Percentiles rank a stretch among this genome's conserved stretches.
These are phyloP conservation scores for Didymella exigua DNA, from an alignment of 2,329 filamentous ascomycete genomes.

Conservation along the genomic window DNA sequence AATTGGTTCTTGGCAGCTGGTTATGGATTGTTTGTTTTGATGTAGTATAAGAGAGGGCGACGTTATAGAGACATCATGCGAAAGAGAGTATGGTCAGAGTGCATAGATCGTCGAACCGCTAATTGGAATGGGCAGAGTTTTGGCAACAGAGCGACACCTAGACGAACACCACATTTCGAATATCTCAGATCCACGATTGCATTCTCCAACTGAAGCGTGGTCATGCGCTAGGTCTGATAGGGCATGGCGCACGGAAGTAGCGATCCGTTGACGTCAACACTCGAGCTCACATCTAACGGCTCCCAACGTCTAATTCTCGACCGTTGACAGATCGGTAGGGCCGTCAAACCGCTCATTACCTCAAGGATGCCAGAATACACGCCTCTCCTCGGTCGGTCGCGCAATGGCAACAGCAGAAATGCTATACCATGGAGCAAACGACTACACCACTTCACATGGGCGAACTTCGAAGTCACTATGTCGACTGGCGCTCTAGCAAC, in stretches of 20 bases:
- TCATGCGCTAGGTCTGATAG: background rate
- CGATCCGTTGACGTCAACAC: constrained; percentile 14
- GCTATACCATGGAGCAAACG: constrained; percentile 26
- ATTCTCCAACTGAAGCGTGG: background rate
- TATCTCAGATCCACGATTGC: background rate
- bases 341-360: background rate
- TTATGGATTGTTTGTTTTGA: background rate
- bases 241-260: background rate
- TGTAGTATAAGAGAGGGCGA: background rate
- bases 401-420: constrained; percentile 14
- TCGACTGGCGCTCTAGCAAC: constrained; percentile 72
- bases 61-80: constrained; percentile 3
- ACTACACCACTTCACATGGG: constrained; percentile 52
- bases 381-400: constrained; percentile 6
- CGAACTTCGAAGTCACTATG: constrained; percentile 76
- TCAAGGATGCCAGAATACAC: constrained; percentile 12
- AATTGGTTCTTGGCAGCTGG: constrained; percentile 41
- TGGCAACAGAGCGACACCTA: background rate
- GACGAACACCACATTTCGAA: background rate
- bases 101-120: background rate
- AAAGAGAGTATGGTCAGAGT: background rate
- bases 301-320: background rate
- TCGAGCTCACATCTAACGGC: background rate
- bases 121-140: background rate
- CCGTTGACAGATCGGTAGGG: background rate